phyloP scores from a whole-genome alignment of 2,329 filamentous ascomycete species.

The Juglanconis oblonga region DNA sequence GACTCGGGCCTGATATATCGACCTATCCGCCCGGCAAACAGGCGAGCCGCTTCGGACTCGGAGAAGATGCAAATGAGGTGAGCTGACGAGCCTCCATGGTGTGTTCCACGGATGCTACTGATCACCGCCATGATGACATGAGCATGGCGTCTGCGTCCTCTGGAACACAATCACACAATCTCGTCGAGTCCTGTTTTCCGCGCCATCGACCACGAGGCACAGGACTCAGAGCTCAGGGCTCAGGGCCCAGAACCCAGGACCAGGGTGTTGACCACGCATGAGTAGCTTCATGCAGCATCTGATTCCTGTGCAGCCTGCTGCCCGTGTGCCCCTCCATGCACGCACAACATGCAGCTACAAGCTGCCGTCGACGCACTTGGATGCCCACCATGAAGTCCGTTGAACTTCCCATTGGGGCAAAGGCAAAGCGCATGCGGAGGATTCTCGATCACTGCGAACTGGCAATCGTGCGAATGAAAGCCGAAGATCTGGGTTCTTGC shows the following conservation, averaged over 20 bases:
- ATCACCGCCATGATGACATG: neutral
- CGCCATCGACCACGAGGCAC: slow-evolving; percentile 16
- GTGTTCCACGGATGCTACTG: neutral
- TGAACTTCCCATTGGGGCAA: slow-evolving; percentile 14
- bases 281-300: slow-evolving; percentile 9
- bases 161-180: too few species aligned
- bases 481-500: neutral
- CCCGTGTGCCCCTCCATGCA: neutral
- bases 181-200: too few species aligned
- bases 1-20: slow-evolving; percentile 1
- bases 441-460: slow-evolving; percentile 6
- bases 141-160: neutral
- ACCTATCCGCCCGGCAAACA: neutral
- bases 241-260: neutral
- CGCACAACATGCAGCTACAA: slow-evolving; percentile 8
- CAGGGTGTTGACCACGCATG: slow-evolving; percentile 9
- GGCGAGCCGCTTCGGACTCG: neutral
- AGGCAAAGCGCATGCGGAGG: slow-evolving; percentile 12
- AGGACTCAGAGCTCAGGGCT: neutral
- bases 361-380: slow-evolving; percentile 9
- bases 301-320: slow-evolving; percentile 6
- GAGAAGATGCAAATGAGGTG: neutral
- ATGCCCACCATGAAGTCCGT: neutral
- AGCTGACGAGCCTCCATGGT: neutral
- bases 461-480: slow-evolving; percentile 16